These are phyloP conservation scores for Apophysomyces elegans DNA, from an alignment of 371 early-diverging fungal genomes.

Conservation along the genomic window DNA sequence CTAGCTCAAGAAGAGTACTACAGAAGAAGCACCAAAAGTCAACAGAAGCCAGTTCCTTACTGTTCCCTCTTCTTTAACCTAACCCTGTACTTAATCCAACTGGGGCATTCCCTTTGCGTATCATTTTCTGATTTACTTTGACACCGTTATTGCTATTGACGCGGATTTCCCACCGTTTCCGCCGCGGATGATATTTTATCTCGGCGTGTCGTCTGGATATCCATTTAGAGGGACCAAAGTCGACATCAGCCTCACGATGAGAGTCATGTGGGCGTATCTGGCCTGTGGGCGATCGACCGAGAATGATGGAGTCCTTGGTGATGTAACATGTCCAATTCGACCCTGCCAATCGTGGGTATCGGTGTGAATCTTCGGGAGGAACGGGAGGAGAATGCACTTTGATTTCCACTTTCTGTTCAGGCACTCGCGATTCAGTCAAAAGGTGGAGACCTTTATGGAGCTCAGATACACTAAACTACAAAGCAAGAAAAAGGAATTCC, in stretches of 20 bases:
- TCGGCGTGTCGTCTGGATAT: conserved; percentile 52
- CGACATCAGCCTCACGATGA: conserved; percentile 32
- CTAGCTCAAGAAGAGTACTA: conserved; percentile 38
- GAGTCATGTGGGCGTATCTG: not conserved
- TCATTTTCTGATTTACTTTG: conserved; percentile 36
- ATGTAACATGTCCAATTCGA: conserved; percentile 51
- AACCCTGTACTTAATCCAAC: conserved; percentile 34
- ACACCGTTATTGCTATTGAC: conserved; percentile 49
- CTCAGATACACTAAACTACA: conserved; percentile 35
- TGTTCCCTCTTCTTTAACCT: not conserved
- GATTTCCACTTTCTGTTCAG: conserved; percentile 31
- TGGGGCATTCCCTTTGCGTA: conserved; percentile 27
- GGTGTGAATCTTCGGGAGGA: conserved; percentile 26
- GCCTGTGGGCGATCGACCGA: conserved; percentile 39
- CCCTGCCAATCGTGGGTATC: conserved; percentile 48
- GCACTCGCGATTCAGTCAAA: conserved; percentile 34
- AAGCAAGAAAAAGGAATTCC: too few relatives aligned
- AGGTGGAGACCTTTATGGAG: conserved; percentile 31
- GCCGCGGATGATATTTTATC: conserved; percentile 30
- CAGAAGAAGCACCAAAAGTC: not conserved
- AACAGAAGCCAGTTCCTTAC: not conserved
- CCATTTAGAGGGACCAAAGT: conserved; percentile 40
- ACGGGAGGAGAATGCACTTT: conserved; percentile 33
- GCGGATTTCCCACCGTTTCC: conserved; percentile 42
- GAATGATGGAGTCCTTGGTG: conserved; percentile 26